These are phyloP conservation scores for Posidonia australis DNA, from an alignment of 106 monocot species.

Conservation along the genomic window DNA sequence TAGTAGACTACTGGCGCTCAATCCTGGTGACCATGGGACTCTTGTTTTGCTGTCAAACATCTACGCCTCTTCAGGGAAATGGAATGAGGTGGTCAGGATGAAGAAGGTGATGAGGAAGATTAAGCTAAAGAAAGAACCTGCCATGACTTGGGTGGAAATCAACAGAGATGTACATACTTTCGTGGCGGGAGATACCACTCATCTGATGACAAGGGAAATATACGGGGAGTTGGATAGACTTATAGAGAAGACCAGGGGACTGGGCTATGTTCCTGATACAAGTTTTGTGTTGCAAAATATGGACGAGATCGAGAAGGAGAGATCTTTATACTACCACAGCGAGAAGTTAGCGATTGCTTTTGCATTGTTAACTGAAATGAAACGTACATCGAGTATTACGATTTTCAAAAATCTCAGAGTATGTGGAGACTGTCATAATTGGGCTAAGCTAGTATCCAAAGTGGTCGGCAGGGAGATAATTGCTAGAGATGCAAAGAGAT, in stretches of 20 bases:
- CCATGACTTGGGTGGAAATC: slow-evolving; percentile 62
- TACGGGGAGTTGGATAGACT: slow-evolving; percentile 30
- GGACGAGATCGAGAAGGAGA: slow-evolving; percentile 28
- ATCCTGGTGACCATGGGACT: slow-evolving; percentile 23
- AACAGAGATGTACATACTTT: slow-evolving; percentile 34
- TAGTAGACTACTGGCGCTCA: slow-evolving; percentile 36
- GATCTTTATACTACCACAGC: slow-evolving; percentile 38
- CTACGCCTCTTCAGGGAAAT: slow-evolving; percentile 50
- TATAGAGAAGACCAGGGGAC: slow-evolving; percentile 25
- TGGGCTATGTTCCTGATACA: slow-evolving; percentile 57
- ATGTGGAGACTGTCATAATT: slow-evolving; percentile 46
- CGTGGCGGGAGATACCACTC: slow-evolving; percentile 46
- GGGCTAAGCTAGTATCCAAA: slow-evolving; percentile 28
- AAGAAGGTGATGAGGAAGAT: slow-evolving; percentile 36
- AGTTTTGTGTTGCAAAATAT: slow-evolving; percentile 60
- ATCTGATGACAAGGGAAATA: slow-evolving; percentile 28
- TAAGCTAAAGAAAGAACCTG: slow-evolving; percentile 57
- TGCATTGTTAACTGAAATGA: slow-evolving; percentile 1
- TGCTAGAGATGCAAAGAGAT: neutral
- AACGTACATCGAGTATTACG: neutral
- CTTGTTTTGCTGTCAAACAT: slow-evolving; percentile 52
- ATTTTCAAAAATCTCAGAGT: slow-evolving; percentile 44
- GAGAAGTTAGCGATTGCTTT: slow-evolving; percentile 51
- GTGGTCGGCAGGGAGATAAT: slow-evolving; percentile 1
- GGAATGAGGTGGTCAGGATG: slow-evolving; percentile 35